phyloP scores from a whole-genome alignment of 768 basidiomycete genomes.

The Termitomyces sp. region DNA sequence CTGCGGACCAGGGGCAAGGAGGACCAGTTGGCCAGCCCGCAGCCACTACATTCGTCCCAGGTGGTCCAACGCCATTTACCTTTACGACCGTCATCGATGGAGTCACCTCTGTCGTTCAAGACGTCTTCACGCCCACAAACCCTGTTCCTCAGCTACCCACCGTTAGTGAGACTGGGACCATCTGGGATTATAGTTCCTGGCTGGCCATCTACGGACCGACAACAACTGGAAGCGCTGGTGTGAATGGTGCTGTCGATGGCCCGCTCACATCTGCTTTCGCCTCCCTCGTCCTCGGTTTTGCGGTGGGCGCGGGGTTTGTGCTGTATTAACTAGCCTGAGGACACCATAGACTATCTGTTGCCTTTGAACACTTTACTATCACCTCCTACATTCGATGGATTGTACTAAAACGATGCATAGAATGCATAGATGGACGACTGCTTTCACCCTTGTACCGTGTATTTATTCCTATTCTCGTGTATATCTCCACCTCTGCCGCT shows the following conservation, averaged over 20 bases:
- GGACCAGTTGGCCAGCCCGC: conserved; percentile 57
- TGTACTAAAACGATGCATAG: background rate
- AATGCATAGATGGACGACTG: background rate
- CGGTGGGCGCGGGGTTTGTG: conserved; percentile 1
- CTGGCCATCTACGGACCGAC: conserved; percentile 21
- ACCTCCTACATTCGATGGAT: background rate
- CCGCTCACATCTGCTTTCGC: background rate
- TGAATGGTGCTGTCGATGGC: background rate
- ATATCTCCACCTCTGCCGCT: background rate
- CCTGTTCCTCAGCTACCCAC: conserved; percentile 21
- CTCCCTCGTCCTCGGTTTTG: background rate
- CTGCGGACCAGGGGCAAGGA: conserved; percentile 24
- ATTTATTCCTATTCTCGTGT: background rate
- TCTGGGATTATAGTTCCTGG: conserved; percentile 29
- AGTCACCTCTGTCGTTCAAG: conserved; percentile 25
- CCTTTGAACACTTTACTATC: background rate
- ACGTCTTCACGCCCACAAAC: conserved; percentile 36
- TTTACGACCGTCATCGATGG: conserved; percentile 44
- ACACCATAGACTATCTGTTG: background rate
- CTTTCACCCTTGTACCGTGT: background rate
- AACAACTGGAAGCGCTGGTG: conserved; percentile 5
- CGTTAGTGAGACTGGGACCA: conserved; percentile 24
- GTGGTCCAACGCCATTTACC: conserved; percentile 42
- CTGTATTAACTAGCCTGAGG: background rate
- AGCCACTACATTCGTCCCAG: conserved; percentile 28